Evolutionary conservation across 2,329 filamentous ascomycete genomes (phyloP), one percentile per base, ranked within the genome.

Genomic region (Colletotrichum cereale): DNA sequence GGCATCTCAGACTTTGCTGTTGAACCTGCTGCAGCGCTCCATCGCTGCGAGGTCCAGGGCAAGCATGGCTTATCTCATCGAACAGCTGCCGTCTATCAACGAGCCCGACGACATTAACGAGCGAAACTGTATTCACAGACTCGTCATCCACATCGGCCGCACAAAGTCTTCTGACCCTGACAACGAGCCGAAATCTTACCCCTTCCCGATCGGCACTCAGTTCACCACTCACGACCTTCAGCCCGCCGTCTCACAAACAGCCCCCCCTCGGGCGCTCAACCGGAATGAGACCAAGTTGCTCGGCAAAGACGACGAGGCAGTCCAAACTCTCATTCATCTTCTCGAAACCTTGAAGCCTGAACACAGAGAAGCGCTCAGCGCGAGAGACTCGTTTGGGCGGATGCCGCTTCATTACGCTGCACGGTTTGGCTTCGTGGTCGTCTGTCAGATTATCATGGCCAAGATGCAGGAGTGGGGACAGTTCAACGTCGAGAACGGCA

Each of bases 71-170:
- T 88, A 88, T 69, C 86, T 98, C 1, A 81, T 99, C 2, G 83
- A 85, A 14, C 87, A 90, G 52, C 86, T 96, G 62, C 87, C 90
- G 55, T 91, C 89, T 1, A 86, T 98, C 2, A 91, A 97, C 61
- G 95, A 97, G 78, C 89, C 93, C 2, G 93, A 97, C 75, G 96
- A 98, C 78, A 94, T 99, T 78, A 97, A 98, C 82, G 91, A 92
- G 76, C 92, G 96, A 16, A 99, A 98, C 79, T 96, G 94, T 79
- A 90, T 99, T 60, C 96, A 99, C 80, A 91, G 96, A 11, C 86
- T 98, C 2, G 92, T 99, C 52, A 97, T 98, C 71, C 92, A 95
- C 26, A 97, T 98, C 76, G 95, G 96, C 24, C 91, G 96, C 60
- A 90, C 92, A n/a, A 88, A 89, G 73, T 84, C 85, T 1, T 78